phyloP scores from a whole-genome alignment of 768 basidiomycete species.

The Trametes cinnabarina region DNA sequence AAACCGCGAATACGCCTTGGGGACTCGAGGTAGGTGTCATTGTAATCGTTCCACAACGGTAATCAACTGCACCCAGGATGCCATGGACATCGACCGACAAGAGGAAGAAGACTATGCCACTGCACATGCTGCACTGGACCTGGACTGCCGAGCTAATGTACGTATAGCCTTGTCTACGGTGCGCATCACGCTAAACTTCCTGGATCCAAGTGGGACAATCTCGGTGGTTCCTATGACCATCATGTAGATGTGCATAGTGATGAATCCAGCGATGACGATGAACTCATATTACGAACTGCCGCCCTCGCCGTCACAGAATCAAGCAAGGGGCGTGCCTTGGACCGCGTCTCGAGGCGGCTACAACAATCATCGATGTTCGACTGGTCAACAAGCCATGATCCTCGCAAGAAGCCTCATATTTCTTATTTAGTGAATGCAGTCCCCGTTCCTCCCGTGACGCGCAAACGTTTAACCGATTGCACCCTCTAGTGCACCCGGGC shows the following conservation, averaged over 20 bases:
- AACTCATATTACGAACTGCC: background rate
- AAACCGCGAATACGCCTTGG: background rate
- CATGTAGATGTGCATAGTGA: background rate
- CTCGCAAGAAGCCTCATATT: background rate
- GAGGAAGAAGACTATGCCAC: conserved; percentile 1
- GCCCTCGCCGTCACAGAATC: background rate
- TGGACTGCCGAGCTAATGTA: background rate
- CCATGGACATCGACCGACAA: background rate
- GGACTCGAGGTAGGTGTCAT: background rate
- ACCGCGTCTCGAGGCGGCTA: background rate
- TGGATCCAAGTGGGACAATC: background rate
- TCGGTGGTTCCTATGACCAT: background rate
- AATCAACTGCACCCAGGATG: background rate
- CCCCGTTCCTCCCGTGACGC: background rate
- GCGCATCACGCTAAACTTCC: background rate
- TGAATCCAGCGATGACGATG: background rate
- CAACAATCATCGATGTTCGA: background rate
- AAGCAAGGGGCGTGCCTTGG: background rate
- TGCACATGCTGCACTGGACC: background rate
- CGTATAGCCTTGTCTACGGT: background rate
- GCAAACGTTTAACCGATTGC: background rate
- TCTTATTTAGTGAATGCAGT: background rate
- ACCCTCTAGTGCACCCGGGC: background rate
- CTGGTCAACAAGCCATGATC: background rate
- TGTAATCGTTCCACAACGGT: background rate